Evolutionary conservation across 78 protist genomes (phyloP), one percentile per base, ranked within the genome.

Genomic region (Ministeria vibrans): DNA sequence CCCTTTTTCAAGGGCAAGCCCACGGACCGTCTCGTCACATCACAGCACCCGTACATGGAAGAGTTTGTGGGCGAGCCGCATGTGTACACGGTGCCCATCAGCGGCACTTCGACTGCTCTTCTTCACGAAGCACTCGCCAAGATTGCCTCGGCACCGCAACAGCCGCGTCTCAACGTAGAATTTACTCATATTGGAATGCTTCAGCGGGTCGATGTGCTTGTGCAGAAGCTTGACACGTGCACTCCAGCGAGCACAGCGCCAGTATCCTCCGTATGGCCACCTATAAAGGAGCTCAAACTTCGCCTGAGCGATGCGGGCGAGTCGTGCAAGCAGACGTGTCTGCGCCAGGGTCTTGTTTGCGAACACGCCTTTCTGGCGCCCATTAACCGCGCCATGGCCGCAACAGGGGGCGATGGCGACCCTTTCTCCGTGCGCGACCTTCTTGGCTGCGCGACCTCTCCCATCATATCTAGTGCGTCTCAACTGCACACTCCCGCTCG

Each of bases 1-100:
- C 66, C 66, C n/a, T 59, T 59, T 11, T 59, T 59, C n/a, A 30
- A 23, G 66, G 66, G 66, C 66, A 59, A 59, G 66, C 66, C 66
- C 34, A 59, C 66, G 66, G 36, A 30, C 66, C 66, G 66, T 3
- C 36, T 28, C 36, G 13, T 59, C 7, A 27, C 66, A 30, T 59
- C 66, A 30, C 66, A 59, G 66, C 66, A 59, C n/a, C 66, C 66
- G 66, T 59, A 59, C 66, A 4, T 59, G n/a, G 66, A 59, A 27
- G 66, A 59, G 36, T 59, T 59, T 59, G 66, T 59, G 5, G 66
- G 66, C 36, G 7, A 13, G n/a, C 66, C 66, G 15, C 4, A 11
- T 30, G 66, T 59, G n/a, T 3, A 28, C 66, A 59, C 66, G 36
- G 66, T 59, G 36, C 5, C 20, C 66, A 30, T 59, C 34, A 30